Evolutionary conservation across 805 yeast species (phyloP).

Genomic region (Wickerhamomyces sydowiorum): DNA sequence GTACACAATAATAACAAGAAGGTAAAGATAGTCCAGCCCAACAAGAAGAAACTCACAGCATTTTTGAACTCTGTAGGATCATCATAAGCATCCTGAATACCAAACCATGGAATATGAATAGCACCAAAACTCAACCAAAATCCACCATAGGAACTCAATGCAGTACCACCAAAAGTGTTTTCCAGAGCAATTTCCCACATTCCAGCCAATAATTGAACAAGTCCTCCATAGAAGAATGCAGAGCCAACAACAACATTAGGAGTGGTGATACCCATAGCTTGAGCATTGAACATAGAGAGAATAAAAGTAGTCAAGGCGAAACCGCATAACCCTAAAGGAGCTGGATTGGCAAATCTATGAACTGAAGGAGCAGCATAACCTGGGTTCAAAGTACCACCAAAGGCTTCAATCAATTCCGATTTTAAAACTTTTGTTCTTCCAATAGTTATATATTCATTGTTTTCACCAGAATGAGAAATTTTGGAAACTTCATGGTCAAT

Average conservation of each 20-base stretch:
- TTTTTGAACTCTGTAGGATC: conserved; percentile 31
- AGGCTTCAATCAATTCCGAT: conserved; percentile 55
- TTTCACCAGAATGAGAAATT: conserved; percentile 34
- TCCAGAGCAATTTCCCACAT: conserved; percentile 61
- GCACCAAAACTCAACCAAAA: conserved; percentile 68
- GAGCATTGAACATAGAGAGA: conserved; percentile 47
- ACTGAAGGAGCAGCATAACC: conserved; percentile 54
- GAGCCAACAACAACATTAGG: conserved; percentile 52
- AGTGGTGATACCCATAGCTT: conserved; percentile 44
- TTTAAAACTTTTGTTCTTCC: conserved; percentile 67
- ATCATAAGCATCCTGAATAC: conserved; percentile 48
- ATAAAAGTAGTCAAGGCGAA: conserved; percentile 62
- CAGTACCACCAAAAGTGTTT: conserved; percentile 65
- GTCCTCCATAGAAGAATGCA: conserved; percentile 61
- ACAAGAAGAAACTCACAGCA: conserved; percentile 53
- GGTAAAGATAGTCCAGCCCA: conserved; percentile 64
- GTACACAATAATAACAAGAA: conserved; percentile 48
- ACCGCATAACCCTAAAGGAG: conserved; percentile 57
- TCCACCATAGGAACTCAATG: conserved; percentile 58
- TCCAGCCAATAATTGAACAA: conserved; percentile 55
- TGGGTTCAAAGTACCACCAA: conserved; percentile 81
- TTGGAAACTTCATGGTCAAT: conserved; percentile 16
- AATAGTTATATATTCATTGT: conserved; percentile 60
- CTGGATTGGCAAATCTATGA: conserved; percentile 60
- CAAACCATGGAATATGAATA: conserved; percentile 52